Percentiles rank a stretch among this genome's conserved stretches.
Evolutionary conservation across 1,139 yeast genomes (phyloP).

Genomic region (Wickerhamomyces sp.): DNA sequence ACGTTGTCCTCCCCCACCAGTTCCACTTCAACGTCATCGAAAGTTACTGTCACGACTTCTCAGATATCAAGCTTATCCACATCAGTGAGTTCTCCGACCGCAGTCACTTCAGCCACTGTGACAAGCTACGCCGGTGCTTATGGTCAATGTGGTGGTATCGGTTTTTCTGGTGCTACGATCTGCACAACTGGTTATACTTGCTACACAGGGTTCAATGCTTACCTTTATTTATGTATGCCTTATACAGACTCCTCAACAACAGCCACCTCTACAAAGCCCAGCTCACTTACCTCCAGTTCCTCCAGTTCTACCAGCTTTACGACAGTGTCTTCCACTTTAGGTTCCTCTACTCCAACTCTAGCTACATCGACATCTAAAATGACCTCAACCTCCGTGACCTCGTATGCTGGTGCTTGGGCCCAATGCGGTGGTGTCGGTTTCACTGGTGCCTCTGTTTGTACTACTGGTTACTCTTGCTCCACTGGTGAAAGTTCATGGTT

Average conservation of each 20-base stretch:
- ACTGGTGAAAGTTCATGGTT: slow-evolving; percentile 11
- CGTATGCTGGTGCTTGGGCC: background rate
- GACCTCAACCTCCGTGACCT: too few relatives aligned
- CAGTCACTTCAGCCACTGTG: background rate
- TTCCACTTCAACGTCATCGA: too few relatives aligned
- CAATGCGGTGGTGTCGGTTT: slow-evolving; percentile 27
- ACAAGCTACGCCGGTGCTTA: background rate
- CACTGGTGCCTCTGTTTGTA: slow-evolving; percentile 26
- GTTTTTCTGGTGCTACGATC: slow-evolving; percentile 23
- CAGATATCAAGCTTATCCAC: background rate
- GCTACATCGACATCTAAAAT: background rate
- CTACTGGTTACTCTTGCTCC: slow-evolving; percentile 21
- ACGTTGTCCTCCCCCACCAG: too few relatives aligned
- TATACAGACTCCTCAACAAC: background rate
- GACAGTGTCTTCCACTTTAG: background rate
- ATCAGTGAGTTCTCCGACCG: slow-evolving; percentile 4
- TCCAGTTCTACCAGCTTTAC: background rate
- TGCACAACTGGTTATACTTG: slow-evolving; percentile 25
- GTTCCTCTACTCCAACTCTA: background rate
- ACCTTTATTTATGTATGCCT: slow-evolving; percentile 4
- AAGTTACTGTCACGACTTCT: background rate
- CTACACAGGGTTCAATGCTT: slow-evolving; percentile 12
- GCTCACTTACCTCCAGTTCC: background rate
- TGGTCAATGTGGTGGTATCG: slow-evolving; percentile 26
- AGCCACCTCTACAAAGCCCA: background rate